Base-by-base conservation (phyloP, 2,329 filamentous ascomycete species). In the Metarhizium robertsii region DNA sequence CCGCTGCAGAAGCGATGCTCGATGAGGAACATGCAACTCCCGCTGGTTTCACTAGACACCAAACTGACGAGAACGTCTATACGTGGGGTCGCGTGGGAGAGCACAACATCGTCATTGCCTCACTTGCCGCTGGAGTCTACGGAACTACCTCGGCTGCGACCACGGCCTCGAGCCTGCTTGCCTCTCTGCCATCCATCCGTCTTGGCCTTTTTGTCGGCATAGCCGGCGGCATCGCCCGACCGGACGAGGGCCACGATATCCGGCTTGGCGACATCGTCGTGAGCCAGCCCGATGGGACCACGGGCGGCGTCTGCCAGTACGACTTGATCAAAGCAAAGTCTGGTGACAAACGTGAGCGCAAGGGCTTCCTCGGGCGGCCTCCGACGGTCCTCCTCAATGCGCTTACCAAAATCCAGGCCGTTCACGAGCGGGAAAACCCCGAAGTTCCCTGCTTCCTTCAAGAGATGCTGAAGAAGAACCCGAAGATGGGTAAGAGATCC, bases 51-150 rank as follows among this genome's bases (percentile, higher is more conserved):
- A 49, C 40, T 6, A 52, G 30, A 25, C 10, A 52, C 54, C 18
- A 43, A 13, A 54, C 10, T 36, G 61, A 64, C 40, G 25, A 40
- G 4, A 64, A 64, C 48, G 36, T 51, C 0, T 65, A 65, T 45
- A 58, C 57, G 1, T 60, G 55, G 47, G 64, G 62, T 2, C 57
- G 57, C 0, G 53, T 65, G 4, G 57, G 59, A 13, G 48, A 55
- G 11, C 62, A 65, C 43, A 61, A 63, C 18, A 43, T 64, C 8
- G 61, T 64, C 16, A 61, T 64, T 7, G 54, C 56, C 0, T 59
- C 54, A 3, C 55, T 62, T 13, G 40, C 58, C 7, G 56, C 55
- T 13, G 61, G 61, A 2, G 29, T 54, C 0, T 57, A 57, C 25
- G 60, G 61, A 1, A 59, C 49, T 0, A 52, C 45, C 1, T 50